These are phyloP conservation scores for Gracilaria gracilis DNA, from an alignment of 23 red algal genomes.

Conservation along the genomic window DNA sequence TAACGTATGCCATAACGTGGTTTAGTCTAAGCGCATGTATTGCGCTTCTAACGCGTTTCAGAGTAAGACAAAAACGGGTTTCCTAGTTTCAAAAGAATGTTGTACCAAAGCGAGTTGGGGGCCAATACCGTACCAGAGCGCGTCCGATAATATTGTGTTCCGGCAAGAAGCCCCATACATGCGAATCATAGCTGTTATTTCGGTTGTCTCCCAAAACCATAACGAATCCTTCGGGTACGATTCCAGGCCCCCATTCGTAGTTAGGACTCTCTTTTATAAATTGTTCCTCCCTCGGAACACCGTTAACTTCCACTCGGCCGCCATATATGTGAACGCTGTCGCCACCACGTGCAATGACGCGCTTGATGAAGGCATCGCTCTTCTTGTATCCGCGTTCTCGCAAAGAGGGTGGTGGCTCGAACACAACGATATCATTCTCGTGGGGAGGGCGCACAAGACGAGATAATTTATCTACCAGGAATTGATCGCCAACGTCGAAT, in stretches of 20 bases:
- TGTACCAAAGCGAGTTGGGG: slow-evolving; percentile 77
- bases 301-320: slow-evolving; percentile 87
- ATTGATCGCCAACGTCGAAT: slow-evolving; percentile 95
- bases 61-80: slow-evolving; percentile 10
- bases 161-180: slow-evolving; percentile 97
- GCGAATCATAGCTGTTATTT: slow-evolving; percentile 97
- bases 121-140: slow-evolving; percentile 93
- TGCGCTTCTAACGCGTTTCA: slow-evolving; percentile 48
- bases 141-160: slow-evolving; percentile 93
- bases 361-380: slow-evolving; percentile 95
- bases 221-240: slow-evolving; percentile 81
- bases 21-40: slow-evolving; percentile 64
- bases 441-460: slow-evolving; percentile 70
- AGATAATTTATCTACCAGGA: slow-evolving; percentile 94
- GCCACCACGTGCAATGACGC: slow-evolving; percentile 85
- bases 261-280: slow-evolving; percentile 79
- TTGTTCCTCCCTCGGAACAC: slow-evolving; percentile 57
- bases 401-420: slow-evolving; percentile 82
- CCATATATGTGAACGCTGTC: slow-evolving; percentile 79
- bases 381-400: slow-evolving; percentile 79
- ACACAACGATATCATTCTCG: slow-evolving; percentile 93
- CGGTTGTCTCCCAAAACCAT: slow-evolving; percentile 99
- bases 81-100: slow-evolving; percentile 51
- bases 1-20: slow-evolving; percentile 72
- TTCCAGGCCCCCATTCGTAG: slow-evolving; percentile 94